Base-by-base conservation (phyloP, 352 stramenopile species). In the Phytopythium sindhum region DNA sequence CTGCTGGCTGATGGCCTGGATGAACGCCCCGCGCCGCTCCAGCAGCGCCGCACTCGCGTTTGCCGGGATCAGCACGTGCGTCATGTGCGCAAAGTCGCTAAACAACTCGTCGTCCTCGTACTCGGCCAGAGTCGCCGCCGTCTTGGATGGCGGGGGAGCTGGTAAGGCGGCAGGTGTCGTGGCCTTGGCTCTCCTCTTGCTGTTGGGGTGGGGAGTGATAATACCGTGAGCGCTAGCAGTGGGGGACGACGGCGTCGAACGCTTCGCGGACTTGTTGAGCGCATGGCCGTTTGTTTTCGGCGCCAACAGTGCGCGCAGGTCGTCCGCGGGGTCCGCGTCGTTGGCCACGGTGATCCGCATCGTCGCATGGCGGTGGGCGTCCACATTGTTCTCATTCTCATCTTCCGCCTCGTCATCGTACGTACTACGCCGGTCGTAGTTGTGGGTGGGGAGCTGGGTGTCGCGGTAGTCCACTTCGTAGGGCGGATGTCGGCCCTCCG, bases 31-130 rank as follows among this genome's bases (percentile, higher is more conserved):
- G 45, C 78, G 70, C 14, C 64, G 71, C 5, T 84, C 81, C 12
- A 92, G 70, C 26, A 92, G 52, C 35, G 77, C 84, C 5, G 72
- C 69, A 15, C 81, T 76, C 8, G 75, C 69, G 56, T 76, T 82
- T 17, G 67, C 60, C 8, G 83, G 83, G 31, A 92, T 88, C 19
- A 90, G 65, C 73, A 92, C 82, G 56, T 88, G 76, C 10, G 88
- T n/a, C 35, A 73, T 74, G 66, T 89, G 79, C 10, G n/a, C 63
- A 29, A 84, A 86, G 33, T 86, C 73, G 23, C 77, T 75, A 65
- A 88, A 70, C 8, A 85, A 65, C 21, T 87, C 80, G 62, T 86
- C 78, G 54, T 91, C 88, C 14, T 88, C 71, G 11, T 87, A 26
- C 45, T 53, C 45, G 45, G 23, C 45, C 45, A 51, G 44, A 5